A percentile compares a stretch with the other conserved stretches of the same genome.
Conservation (phyloP, 768 basidiomycete genomes). For the Serendipita sp. region DNA sequence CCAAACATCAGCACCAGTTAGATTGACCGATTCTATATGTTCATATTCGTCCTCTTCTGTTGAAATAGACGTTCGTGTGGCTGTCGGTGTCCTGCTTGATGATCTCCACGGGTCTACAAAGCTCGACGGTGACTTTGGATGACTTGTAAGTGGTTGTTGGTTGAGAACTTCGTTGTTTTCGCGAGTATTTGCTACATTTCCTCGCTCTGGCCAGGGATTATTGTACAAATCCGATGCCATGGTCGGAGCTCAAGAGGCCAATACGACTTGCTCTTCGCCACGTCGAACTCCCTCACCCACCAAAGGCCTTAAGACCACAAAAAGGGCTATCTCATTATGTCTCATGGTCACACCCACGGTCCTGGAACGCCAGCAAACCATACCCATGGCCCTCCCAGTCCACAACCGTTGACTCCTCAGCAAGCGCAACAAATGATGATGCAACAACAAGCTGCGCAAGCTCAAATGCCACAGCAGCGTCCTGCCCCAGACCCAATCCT, state of each 20-base stretch:
- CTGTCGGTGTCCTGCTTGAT: background rate
- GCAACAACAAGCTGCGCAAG: constrained; percentile 24
- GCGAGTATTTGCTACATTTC: background rate
- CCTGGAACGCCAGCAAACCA: constrained; percentile 36
- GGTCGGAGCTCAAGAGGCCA: background rate
- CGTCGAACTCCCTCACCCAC: background rate
- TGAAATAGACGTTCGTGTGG: background rate
- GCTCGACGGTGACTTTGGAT: background rate
- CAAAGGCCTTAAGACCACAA: background rate
- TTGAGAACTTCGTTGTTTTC: background rate
- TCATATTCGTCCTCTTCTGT: background rate
- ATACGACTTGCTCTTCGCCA: background rate
- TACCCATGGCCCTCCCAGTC: constrained; percentile 26
- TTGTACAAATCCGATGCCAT: constrained; percentile 2
- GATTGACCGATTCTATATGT: background rate
- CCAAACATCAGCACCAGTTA: background rate
- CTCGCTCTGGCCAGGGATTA: constrained; percentile 1
- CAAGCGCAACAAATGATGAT: constrained; percentile 7
- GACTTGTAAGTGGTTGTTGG: background rate
- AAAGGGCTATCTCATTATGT: constrained; percentile 25
- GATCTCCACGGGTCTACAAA: background rate
- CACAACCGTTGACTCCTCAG: constrained; percentile 9
- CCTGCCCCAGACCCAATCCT: constrained; percentile 52
- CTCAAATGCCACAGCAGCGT: constrained; percentile 16
- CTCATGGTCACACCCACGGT: constrained; percentile 47